Conservation (phyloP, 2,329 filamentous ascomycete genomes). For the Ascochyta pisi region DNA sequence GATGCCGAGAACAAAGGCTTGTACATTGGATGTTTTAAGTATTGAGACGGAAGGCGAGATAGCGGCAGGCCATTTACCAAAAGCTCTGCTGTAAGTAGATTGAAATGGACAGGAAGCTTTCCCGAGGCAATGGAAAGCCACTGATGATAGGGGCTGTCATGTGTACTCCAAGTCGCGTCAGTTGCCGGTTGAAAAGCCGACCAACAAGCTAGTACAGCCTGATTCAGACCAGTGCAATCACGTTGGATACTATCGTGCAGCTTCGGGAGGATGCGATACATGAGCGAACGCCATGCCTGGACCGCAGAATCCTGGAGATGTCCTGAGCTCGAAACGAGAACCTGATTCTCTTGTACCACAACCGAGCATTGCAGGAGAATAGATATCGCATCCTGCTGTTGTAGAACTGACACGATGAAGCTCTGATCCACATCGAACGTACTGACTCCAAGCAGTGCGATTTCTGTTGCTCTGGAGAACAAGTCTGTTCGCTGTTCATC, state of each 20-base stretch:
- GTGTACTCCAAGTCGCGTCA: slow-evolving; percentile 16
- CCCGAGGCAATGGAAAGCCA: slow-evolving; percentile 42
- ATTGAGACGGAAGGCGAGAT: slow-evolving; percentile 55
- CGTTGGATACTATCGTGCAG: slow-evolving; percentile 12
- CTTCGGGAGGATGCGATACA: slow-evolving; percentile 23
- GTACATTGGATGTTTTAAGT: slow-evolving; percentile 53
- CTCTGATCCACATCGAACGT: slow-evolving; percentile 55
- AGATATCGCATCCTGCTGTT: slow-evolving; percentile 17
- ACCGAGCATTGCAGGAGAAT: slow-evolving; percentile 33
- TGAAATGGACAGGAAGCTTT: slow-evolving; percentile 49
- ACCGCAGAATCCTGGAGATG: slow-evolving; percentile 15
- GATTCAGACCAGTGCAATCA: slow-evolving; percentile 17
- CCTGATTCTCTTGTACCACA: slow-evolving; percentile 25
- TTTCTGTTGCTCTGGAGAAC: slow-evolving; percentile 44
- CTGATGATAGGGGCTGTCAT: slow-evolving; percentile 25
- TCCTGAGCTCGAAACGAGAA: slow-evolving; percentile 1
- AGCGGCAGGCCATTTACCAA: slow-evolving; percentile 61
- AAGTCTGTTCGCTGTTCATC: slow-evolving; percentile 43
- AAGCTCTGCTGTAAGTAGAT: slow-evolving; percentile 60
- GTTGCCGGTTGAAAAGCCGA: slow-evolving; percentile 22
- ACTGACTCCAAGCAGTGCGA: slow-evolving; percentile 52
- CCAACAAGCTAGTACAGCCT: slow-evolving; percentile 29
- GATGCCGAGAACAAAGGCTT: slow-evolving; percentile 52
- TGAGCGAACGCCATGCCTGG: slow-evolving; percentile 26
- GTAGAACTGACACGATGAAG: slow-evolving; percentile 40